phyloP scores from a whole-genome alignment of 2,329 filamentous ascomycete genomes.

The Colletotrichum sojae region DNA sequence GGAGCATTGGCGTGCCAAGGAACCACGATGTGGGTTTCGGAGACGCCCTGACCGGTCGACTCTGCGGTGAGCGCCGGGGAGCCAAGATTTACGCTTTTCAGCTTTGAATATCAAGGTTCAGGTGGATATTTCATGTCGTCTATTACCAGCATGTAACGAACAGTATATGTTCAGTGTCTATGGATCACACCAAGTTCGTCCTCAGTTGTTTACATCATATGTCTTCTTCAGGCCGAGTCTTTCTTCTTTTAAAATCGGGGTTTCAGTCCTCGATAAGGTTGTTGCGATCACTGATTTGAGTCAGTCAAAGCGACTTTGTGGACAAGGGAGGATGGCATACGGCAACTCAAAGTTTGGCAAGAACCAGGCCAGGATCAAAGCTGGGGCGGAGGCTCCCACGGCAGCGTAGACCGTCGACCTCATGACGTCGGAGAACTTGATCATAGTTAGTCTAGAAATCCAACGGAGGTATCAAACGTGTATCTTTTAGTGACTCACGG shows the following conservation, averaged over 20 bases:
- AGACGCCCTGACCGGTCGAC: background rate
- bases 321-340: background rate
- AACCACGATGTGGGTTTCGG: background rate
- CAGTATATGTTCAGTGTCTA: no score
- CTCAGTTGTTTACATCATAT: background rate
- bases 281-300: constrained; percentile 13
- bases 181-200: no score
- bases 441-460: background rate
- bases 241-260: background rate
- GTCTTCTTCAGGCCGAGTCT: background rate
- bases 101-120: no score
- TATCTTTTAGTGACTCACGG: background rate
- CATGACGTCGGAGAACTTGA: constrained; percentile 32
- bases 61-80: background rate
- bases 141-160: no score
- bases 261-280: constrained; percentile 13
- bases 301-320: background rate
- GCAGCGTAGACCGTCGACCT: constrained; percentile 26
- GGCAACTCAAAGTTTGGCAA: constrained; percentile 27
- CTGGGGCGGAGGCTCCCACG: constrained; percentile 29
- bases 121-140: no score
- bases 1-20: background rate
- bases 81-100: background rate
- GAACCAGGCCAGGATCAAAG: constrained; percentile 23
- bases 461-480: background rate